Base-by-base conservation (phyloP, 1,284 basidiomycete species). In the Irpex sp. region DNA sequence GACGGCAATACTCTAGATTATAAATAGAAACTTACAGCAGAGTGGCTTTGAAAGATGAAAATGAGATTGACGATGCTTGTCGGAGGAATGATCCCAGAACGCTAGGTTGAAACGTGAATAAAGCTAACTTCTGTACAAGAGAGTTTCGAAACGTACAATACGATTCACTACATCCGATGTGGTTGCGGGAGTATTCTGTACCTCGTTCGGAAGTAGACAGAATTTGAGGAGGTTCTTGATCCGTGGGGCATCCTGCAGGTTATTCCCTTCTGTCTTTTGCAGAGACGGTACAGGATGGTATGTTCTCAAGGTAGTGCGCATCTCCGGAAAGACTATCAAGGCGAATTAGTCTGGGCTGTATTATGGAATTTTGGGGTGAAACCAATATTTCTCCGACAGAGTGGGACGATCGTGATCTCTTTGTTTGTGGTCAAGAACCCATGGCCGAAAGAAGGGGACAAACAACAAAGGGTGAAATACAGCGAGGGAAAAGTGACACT, bases 231-330 rank as follows among this genome's bases (percentile, higher is more conserved):
- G 73, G 60, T 73, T 76, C 67, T 83, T 83, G 75, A 90, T 86
- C 37, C 88, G 79, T 7, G 89, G 88, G 1, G 88, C 87, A 68
- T 91, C 88, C 68, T 89, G 87, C 60, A 90, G 79, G 68, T 88
- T 87, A 19, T 17, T 54, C 9, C 83, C 82, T 51, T 84, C 80
- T 7, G 85, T 84, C 69, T 84, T 83, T 67, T 90, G 88, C 26
- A 90, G 74, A 11, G 84, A 83, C 0, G 88, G 89, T 0, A 91
- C 80, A 3, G 89, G 86, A 67, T 91, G 88, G 69, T 91, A 90
- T 56, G 86, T 88, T 62, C 89, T 77, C 36, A 90, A 76, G 2
- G 85, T 81, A 1, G 89, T 90, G 70, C 86, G 84, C 84, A 90
- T 88, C 74, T 89, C 87, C 6, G 83, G 83, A 67, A 85, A 83